Evolutionary conservation across 2,329 filamentous ascomycete genomes (phyloP), one percentile per base, ranked within the genome.

Genomic region (Tympanopsis confertula): DNA sequence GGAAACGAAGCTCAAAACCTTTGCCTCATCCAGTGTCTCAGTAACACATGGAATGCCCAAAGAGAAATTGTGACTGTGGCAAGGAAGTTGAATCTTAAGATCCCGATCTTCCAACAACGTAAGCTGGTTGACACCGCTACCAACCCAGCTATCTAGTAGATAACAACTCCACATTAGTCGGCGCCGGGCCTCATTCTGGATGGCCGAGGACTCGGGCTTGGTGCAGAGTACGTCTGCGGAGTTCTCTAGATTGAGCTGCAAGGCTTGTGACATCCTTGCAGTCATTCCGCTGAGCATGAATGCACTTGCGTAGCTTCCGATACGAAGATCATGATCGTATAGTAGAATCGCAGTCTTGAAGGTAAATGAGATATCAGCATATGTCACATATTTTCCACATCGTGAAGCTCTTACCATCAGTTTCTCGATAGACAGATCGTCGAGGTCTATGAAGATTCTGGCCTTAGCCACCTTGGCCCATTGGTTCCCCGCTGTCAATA

Each of bases 111-210:
- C 44, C 13, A 53, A 42, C 13, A 54, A 38, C 1, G 50, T 52
- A 12, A 55, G 46, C 35, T 54, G 51, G 28, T 54, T 50, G 10
- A 52, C 49, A 24, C 52, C 52, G 28, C 51, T 52, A 13, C 50
- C 51, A 5, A 52, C 48, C 4, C 49, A 45, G 10, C 50, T 42
- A 40, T 54, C 50, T 37, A 49, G 44, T 12, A 54, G 42, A 39
- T 54, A 56, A 33, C 51, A 53, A 20, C 47, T 48, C 53, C 53
- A 55, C 45, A 54, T 49, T 10, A 54, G 41, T 10, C 53, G 50
- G 12, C 53, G 39, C 2, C 53, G 45, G 13, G 47, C 52, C 35
- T 56, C 52, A 28, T 49, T 53, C 4, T 36, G 20, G 12, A 44
- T 38, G n/a, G 41, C 39, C 12, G 41, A 42, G 12, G 41, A 39